Percentiles rank a stretch among this genome's conserved stretches.
These are phyloP conservation scores for Trichosporon faecale DNA, from an alignment of 1,284 basidiomycete species.

Conservation along the genomic window DNA sequence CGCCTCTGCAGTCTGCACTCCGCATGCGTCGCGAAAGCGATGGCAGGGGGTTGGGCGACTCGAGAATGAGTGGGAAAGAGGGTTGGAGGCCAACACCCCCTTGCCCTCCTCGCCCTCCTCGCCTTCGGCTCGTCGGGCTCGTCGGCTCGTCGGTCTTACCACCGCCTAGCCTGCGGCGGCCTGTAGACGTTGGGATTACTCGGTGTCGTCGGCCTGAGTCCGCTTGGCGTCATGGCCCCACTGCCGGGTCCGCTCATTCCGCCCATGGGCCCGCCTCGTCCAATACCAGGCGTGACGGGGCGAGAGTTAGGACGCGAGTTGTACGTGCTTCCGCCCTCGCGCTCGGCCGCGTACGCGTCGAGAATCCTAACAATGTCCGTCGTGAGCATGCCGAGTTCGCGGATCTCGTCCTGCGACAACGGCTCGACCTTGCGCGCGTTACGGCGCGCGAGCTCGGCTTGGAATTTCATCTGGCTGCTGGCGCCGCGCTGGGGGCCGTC, in stretches of 20 bases:
- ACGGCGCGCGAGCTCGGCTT: constrained; percentile 21
- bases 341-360: constrained; percentile 45
- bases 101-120: neutral
- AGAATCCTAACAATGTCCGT: constrained; percentile 69
- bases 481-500: constrained; percentile 23
- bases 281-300: neutral
- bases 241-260: neutral
- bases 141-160: neutral
- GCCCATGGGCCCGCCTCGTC: neutral
- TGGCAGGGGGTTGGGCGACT: too few relatives aligned
- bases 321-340: constrained; percentile 35
- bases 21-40: too few relatives aligned
- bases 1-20: too few relatives aligned
- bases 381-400: constrained; percentile 70
- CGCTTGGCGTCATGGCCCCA: neutral
- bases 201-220: constrained; percentile 7
- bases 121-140: neutral
- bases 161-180: constrained; percentile 13
- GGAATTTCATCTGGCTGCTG: constrained; percentile 13
- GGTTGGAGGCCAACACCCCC: too few relatives aligned
- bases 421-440: constrained; percentile 40
- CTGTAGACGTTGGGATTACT: constrained; percentile 19
- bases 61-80: too few relatives aligned
- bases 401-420: constrained; percentile 64
- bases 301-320: constrained; percentile 22